These are phyloP conservation scores for Aureobasidium melanogenum DNA, from an alignment of 2,329 filamentous ascomycete genomes.

Conservation along the genomic window DNA sequence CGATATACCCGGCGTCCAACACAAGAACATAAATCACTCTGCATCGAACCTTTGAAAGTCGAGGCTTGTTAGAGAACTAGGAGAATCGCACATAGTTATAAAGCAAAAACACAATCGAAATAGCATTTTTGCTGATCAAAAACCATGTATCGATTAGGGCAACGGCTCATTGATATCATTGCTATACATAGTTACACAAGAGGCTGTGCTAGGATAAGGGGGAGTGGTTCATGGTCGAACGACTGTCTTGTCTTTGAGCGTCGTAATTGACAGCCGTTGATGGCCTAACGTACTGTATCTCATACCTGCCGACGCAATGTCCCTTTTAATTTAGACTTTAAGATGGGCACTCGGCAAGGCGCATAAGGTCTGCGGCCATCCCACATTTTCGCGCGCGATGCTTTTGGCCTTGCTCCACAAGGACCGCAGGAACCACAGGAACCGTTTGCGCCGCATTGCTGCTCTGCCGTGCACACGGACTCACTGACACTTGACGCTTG, in stretches of 20 bases:
- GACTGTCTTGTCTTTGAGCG: background rate
- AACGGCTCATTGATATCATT: background rate
- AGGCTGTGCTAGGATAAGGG: background rate
- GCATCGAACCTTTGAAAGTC: background rate
- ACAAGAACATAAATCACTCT: background rate
- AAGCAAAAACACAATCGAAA: background rate
- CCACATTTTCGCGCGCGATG: slow-evolving; percentile 2
- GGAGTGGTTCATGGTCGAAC: background rate
- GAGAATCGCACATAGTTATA: background rate
- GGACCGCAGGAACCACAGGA: slow-evolving; percentile 4
- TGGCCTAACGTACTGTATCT: slow-evolving; percentile 8
- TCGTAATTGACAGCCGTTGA: background rate
- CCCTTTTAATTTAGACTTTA: slow-evolving; percentile 8
- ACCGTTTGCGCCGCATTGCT: background rate
- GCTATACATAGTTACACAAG: background rate
- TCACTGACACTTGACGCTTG: background rate
- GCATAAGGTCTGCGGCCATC: slow-evolving; percentile 7
- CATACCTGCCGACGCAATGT: slow-evolving; percentile 1
- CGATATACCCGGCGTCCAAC: background rate
- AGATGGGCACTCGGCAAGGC: background rate
- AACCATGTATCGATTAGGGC: background rate
- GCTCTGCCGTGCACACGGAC: background rate
- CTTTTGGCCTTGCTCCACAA: slow-evolving; percentile 6
- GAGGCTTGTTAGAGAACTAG: background rate
- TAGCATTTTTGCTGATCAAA: background rate